These are phyloP conservation scores for Ogataea pignaliae DNA, from an alignment of 805 yeast genomes.

Conservation along the genomic window DNA sequence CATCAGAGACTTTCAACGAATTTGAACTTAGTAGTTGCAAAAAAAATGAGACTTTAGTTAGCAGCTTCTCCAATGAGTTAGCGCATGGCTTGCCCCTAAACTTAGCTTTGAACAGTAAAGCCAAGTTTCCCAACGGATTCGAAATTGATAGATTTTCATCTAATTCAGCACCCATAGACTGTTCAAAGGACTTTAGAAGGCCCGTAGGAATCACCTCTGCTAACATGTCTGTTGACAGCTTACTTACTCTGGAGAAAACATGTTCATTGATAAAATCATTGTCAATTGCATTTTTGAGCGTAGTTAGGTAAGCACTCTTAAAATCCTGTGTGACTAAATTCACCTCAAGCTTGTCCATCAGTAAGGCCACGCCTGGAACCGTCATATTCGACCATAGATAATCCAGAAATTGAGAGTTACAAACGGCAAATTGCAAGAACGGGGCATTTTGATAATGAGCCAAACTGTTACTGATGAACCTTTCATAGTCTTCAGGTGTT, in stretches of 20 bases:
- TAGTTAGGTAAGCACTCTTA: conserved; percentile 6
- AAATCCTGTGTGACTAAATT: conserved; percentile 14
- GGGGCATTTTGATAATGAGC: conserved; percentile 18
- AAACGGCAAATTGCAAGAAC: conserved; percentile 13
- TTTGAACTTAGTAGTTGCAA: conserved; percentile 2
- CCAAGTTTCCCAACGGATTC: conserved; percentile 21
- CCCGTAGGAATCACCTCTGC: conserved; percentile 5
- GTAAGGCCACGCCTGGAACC: neutral
- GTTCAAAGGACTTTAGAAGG: conserved; percentile 1
- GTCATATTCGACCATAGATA: conserved; percentile 9
- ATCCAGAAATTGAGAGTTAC: conserved; percentile 12
- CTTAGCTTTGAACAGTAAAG: conserved; percentile 11
- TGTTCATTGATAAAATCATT: neutral
- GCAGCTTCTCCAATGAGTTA: neutral
- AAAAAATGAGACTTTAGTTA: neutral
- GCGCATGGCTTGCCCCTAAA: neutral
- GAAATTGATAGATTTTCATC: conserved; percentile 13
- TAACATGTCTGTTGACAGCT: conserved; percentile 2
- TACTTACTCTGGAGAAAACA: conserved; percentile 3
- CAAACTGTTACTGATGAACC: conserved; percentile 21
- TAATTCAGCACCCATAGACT: conserved; percentile 5
- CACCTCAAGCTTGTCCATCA: conserved; percentile 20
- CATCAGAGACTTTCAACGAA: conserved; percentile 1
- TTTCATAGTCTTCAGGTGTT: conserved; percentile 12
- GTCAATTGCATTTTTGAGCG: conserved; percentile 5